Conservation (phyloP, 2,329 filamentous ascomycete genomes). For the Corynespora cassiicola region DNA sequence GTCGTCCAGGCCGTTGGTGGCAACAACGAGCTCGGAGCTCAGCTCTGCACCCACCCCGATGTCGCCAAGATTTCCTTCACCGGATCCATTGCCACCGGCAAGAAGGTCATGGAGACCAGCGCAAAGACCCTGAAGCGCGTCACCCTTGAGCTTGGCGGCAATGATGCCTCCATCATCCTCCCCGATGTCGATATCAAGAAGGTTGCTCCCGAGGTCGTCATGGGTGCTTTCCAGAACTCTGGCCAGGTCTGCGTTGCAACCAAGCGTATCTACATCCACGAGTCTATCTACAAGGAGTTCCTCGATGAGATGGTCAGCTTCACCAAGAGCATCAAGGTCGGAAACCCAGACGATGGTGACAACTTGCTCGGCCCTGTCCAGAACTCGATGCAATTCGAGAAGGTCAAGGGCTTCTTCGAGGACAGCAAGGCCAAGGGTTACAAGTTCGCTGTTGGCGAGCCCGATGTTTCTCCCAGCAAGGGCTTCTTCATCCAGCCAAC, state of each 20-base stretch:
- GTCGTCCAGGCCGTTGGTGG: slow-evolving; percentile 68
- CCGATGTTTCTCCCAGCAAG: slow-evolving; percentile 37
- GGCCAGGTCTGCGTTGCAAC: slow-evolving; percentile 56
- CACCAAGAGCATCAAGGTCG: slow-evolving; percentile 52
- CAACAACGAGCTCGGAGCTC: slow-evolving; percentile 65
- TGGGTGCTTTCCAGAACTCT: slow-evolving; percentile 62
- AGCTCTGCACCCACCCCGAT: slow-evolving; percentile 64
- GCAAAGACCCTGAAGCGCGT: slow-evolving; percentile 66
- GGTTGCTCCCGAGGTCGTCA: slow-evolving; percentile 56
- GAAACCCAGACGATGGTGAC: slow-evolving; percentile 46
- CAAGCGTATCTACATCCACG: slow-evolving; percentile 47
- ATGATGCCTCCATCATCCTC: slow-evolving; percentile 66
- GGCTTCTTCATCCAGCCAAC: slow-evolving; percentile 68
- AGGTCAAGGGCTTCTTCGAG: slow-evolving; percentile 62
- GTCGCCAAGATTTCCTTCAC: slow-evolving; percentile 71
- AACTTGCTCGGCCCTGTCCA: slow-evolving; percentile 66
- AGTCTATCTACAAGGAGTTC: slow-evolving; percentile 47
- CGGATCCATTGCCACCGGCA: slow-evolving; percentile 66
- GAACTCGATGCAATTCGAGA: slow-evolving; percentile 70
- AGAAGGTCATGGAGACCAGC: slow-evolving; percentile 65
- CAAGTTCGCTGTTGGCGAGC: slow-evolving; percentile 59
- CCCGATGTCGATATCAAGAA: slow-evolving; percentile 64
- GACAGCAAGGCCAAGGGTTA: slow-evolving; percentile 63
- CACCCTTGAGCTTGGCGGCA: slow-evolving; percentile 68
- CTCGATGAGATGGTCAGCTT: slow-evolving; percentile 52